These are phyloP conservation scores for Penicillium canescens DNA, from an alignment of 495 filamentous ascomycete genomes.

Conservation along the genomic window DNA sequence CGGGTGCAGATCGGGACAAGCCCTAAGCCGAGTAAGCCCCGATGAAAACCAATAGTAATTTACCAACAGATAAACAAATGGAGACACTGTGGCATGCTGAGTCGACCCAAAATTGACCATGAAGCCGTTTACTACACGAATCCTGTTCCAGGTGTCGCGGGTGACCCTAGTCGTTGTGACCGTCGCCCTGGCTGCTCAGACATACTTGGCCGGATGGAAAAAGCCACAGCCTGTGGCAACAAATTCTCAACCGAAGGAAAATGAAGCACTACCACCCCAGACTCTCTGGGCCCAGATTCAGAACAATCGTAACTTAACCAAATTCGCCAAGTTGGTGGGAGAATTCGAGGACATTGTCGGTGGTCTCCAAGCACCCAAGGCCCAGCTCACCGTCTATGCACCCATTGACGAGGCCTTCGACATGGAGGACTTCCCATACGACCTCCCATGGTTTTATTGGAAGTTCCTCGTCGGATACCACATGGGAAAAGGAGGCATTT, in stretches of 20 bases:
- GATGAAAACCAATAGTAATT: neutral
- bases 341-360: constrained; percentile 1
- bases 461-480: neutral
- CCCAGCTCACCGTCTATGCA: neutral
- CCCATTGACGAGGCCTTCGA: neutral
- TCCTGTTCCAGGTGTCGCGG: neutral
- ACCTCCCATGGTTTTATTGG: neutral
- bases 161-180: neutral
- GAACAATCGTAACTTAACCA: neutral
- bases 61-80: neutral
- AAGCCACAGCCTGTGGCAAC: neutral
- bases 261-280: neutral
- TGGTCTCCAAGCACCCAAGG: neutral
- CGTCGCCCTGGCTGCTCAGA: neutral
- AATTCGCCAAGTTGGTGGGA: neutral
- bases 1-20: neutral
- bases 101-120: neutral
- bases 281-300: neutral
- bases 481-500: neutral
- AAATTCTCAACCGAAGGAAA: neutral
- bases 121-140: neutral
- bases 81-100: neutral
- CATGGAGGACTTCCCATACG: neutral
- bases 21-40: neutral
- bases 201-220: neutral